Base-by-base conservation (phyloP, 1,139 yeast genomes). In the Saccharomycopsis crataegensis region DNA sequence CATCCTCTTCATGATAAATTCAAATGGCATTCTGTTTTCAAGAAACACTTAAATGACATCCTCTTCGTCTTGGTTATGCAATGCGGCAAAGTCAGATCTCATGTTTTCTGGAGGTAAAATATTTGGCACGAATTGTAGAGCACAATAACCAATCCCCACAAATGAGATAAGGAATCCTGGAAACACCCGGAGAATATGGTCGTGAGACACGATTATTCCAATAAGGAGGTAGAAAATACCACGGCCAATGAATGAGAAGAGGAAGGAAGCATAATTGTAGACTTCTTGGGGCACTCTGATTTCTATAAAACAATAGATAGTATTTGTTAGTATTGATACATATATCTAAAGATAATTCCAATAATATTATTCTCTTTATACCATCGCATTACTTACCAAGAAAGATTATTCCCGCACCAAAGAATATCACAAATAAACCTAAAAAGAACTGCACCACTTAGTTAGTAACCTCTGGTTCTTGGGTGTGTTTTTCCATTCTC, bases 231-330 rank as follows among this genome's bases (percentile, higher is more conserved):
- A 86, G 62, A 86, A 80, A 12, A 82, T 65, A 22, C 96, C 96
- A 62, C 96, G 78, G 5, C 96, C 96, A 16, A 86, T 69, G 64
- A 89, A 89, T 14, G 95, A 86, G 66, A 86, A 86, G 61, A 86
- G 72, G 63, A 90, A 89, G 1, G 95, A 86, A 17, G 86, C 93
- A 65, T 83, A 88, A 12, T 80, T 76, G 61, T 80, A 76, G 8
- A 90, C 79, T 60, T 81, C 79, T 1, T 87, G 78, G 4, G 88
- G 88, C 50, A 82, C 79, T 60, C 77, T 72, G 64, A 83, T 83
- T 64, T 85, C 91, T 67, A 41, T n/a, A 11, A 41, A 16, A n/a
- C 17, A 8, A 8, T 37, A 51, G 28, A 8, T 37, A 51, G 28
- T 22, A 46, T 32, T n/a, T 11, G 42, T 38, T 38, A 38, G 43